phyloP scores from a whole-genome alignment of 1,284 basidiomycete genomes.

The Pascua guehoae region DNA sequence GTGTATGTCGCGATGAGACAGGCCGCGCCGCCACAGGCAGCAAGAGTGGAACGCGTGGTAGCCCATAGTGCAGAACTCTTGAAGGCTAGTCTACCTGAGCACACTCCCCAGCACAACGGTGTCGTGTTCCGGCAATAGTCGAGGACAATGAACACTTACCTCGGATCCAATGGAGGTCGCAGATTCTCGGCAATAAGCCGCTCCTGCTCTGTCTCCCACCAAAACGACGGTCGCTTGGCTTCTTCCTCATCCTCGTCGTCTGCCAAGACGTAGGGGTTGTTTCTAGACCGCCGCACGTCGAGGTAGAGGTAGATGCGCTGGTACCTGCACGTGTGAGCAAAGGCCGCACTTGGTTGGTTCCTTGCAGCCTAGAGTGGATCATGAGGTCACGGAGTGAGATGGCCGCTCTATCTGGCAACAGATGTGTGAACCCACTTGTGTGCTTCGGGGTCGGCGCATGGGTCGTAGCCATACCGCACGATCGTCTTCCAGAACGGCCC shows the following conservation, averaged over 20 bases:
- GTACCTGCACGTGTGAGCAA: constrained; percentile 54
- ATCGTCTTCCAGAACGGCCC: constrained; percentile 91
- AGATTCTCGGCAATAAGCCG: constrained; percentile 26
- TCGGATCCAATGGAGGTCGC: constrained; percentile 31
- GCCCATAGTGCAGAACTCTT: no score
- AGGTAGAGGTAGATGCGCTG: constrained; percentile 71
- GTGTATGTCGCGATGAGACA: no score
- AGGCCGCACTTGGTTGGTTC: no score
- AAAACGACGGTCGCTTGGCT: constrained; percentile 20
- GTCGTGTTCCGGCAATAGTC: no score
- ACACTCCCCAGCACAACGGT: no score
- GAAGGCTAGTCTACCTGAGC: no score
- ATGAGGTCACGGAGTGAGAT: no score
- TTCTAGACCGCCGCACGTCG: constrained; percentile 20
- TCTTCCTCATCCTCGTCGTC: constrained; percentile 29
- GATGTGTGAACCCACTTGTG: constrained; percentile 59
- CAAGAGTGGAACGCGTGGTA: no score
- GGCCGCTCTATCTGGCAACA: no score
- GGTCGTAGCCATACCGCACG: constrained; percentile 84
- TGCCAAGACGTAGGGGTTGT: constrained; percentile 17
- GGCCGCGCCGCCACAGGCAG: no score
- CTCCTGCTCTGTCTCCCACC: constrained; percentile 39
- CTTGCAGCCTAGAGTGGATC: no score
- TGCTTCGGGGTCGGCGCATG: constrained; percentile 64
- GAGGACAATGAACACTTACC: constrained; percentile 17